Evolutionary conservation across 106 monocot genomes (phyloP).

Genomic region (Narthecium ossifragum): DNA sequence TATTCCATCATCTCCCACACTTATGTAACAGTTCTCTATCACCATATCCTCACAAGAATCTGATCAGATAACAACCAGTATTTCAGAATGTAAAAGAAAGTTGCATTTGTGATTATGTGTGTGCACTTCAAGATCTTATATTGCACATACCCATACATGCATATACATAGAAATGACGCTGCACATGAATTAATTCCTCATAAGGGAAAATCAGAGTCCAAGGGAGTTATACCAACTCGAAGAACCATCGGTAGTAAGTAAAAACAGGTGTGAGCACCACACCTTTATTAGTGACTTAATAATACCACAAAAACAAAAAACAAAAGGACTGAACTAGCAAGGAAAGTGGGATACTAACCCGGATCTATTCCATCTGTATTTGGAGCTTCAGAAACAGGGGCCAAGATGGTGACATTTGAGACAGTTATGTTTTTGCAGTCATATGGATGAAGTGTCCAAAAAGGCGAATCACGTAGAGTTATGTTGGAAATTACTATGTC

Average conservation of each 20-base stretch:
- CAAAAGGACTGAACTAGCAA: background rate
- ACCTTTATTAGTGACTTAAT: too few relatives aligned
- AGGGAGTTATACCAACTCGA: too few relatives aligned
- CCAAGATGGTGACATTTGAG: conserved; percentile 39
- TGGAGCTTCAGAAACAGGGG: conserved; percentile 39
- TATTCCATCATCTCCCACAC: conserved; percentile 88
- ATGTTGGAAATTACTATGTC: conserved; percentile 61
- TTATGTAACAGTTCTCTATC: conserved; percentile 91
- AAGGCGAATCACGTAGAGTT: conserved; percentile 58
- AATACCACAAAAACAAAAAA: background rate
- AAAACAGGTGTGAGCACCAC: too few relatives aligned
- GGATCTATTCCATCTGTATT: conserved; percentile 61
- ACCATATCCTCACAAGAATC: conserved; percentile 79
- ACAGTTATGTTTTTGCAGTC: conserved; percentile 59
- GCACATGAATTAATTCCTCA: too few relatives aligned
- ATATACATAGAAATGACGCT: too few relatives aligned
- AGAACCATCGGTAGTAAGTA: too few relatives aligned
- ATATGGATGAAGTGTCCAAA: conserved; percentile 69
- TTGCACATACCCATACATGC: too few relatives aligned
- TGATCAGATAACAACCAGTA: conserved; percentile 16
- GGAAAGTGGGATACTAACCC: conserved; percentile 10
- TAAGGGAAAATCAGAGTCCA: too few relatives aligned
- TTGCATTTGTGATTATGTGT: too few relatives aligned
- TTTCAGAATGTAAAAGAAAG: background rate
- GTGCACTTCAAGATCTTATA: too few relatives aligned